Evolutionary conservation across 1,139 yeast genomes (phyloP).

Genomic region (Yamadazyma songkhlaensis): DNA sequence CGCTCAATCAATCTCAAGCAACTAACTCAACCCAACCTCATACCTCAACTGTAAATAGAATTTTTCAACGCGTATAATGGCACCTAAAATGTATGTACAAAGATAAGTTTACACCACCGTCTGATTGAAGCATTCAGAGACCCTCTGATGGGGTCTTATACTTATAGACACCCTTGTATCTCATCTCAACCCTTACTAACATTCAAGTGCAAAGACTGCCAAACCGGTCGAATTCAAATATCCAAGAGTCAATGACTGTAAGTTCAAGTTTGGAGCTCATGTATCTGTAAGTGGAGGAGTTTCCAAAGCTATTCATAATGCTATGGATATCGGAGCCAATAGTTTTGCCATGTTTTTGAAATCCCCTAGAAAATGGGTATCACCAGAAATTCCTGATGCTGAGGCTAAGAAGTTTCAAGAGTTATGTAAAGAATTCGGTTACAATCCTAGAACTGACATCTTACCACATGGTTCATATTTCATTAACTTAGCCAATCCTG

Average conservation of each 20-base stretch:
- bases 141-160: no score
- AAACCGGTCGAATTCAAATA: constrained; percentile 18
- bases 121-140: no score
- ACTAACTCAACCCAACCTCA: no score
- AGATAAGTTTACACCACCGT: neutral
- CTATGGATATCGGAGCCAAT: constrained; percentile 74
- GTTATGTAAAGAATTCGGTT: constrained; percentile 59
- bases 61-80: constrained; percentile 1
- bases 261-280: constrained; percentile 75
- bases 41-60: no score
- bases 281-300: constrained; percentile 73
- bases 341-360: constrained; percentile 89
- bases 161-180: no score
- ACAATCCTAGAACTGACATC: constrained; percentile 71
- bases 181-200: no score
- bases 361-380: constrained; percentile 88
- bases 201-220: constrained; percentile 1
- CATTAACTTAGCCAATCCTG: constrained; percentile 91
- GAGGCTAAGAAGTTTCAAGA: constrained; percentile 65
- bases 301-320: constrained; percentile 72
- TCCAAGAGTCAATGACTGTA: constrained; percentile 19
- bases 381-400: constrained; percentile 68
- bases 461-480: constrained; percentile 95
- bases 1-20: no score
- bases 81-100: constrained; percentile 9